A percentile compares a stretch with the other conserved stretches of the same genome.
These are phyloP conservation scores for Suhomyces anneliseae DNA, from an alignment of 1,139 yeast species.

Conservation along the genomic window DNA sequence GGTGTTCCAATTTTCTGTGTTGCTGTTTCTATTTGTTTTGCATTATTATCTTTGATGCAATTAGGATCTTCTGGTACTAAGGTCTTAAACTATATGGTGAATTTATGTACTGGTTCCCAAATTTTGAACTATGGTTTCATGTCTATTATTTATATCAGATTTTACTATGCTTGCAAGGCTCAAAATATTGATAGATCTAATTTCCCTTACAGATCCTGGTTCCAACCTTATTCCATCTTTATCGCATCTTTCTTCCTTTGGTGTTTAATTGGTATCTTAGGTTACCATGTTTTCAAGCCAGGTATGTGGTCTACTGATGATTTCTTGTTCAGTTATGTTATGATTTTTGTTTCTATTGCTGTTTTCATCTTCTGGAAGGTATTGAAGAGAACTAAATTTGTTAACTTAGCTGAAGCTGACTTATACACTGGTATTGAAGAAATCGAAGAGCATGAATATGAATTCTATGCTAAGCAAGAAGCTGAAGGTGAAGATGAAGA, in stretches of 20 bases:
- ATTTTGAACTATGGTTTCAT: conserved; percentile 69
- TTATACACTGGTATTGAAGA: conserved; percentile 39
- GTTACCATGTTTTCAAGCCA: conserved; percentile 42
- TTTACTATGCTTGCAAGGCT: conserved; percentile 59
- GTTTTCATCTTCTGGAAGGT: conserved; percentile 37
- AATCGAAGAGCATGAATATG: conserved; percentile 46
- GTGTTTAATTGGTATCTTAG: conserved; percentile 40
- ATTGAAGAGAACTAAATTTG: conserved; percentile 29
- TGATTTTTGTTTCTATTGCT: conserved; percentile 36
- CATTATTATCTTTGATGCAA: conserved; percentile 52
- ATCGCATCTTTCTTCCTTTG: conserved; percentile 31
- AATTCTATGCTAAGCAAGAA: conserved; percentile 31
- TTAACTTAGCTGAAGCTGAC: conserved; percentile 34
- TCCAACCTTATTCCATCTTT: conserved; percentile 33
- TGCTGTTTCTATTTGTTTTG: conserved; percentile 29
- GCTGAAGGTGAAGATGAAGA: conserved; percentile 13
- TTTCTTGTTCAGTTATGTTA: conserved; percentile 45
- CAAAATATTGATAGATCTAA: conserved; percentile 31
- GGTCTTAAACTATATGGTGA: conserved; percentile 74
- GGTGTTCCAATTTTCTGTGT: conserved; percentile 59
- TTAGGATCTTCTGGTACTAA: conserved; percentile 58
- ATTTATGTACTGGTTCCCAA: conserved; percentile 77
- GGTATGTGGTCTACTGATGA: conserved; percentile 32
- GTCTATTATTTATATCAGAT: conserved; percentile 57
- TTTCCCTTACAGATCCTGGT: conserved; percentile 34